Base-by-base conservation (phyloP, 1,284 basidiomycete genomes). In the Wolfiporia cocos region DNA sequence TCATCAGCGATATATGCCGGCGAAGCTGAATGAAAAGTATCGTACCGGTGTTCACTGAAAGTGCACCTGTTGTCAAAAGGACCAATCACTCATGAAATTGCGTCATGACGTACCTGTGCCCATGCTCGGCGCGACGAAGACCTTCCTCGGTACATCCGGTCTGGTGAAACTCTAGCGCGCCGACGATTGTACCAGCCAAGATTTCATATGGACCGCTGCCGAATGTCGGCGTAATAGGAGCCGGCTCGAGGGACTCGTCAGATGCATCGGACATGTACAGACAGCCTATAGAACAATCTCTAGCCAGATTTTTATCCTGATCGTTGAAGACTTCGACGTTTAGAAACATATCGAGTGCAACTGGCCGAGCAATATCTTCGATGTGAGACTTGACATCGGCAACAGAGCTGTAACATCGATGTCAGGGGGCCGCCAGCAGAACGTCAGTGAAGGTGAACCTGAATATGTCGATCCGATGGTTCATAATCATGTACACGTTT, bases 301-400 rank as follows among this genome's bases (percentile, higher is more conserved):
- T 28, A n/a, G 42, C 44, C 3, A 44, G 15, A 26, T 52, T 49
- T 6, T 49, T 54, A 12, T 61, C 39, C 11, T 46, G 46, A 10
- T 47, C 34, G 1, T 59, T 77, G 48, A 81, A 81, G 1, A 78
- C 72, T 26, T 59, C 67, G 41, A 78, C 68, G 1, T 73, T 70
- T 30, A 86, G 64, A 40, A 78, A 76, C 52, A 73, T 60, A 19
- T 65, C 51, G 14, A 49, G 46, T 1, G 72, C 76, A 21, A 77
- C 53, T 3, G 69, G 62, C 17, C 46, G 44, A 21, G 81, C 53
- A 18, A 74, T 53, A 1, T 49, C 43, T 0, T 62, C 57, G 51
- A 78, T 65, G 35, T 59, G 71, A 3, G 56, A 46, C 44, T 70
- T 59, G 12, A 74, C 63, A 3, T 61, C 67, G 1, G 54, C 56